Conservation (phyloP, 108 stramenopile species). For the Aurantiochytrium sp. region DNA sequence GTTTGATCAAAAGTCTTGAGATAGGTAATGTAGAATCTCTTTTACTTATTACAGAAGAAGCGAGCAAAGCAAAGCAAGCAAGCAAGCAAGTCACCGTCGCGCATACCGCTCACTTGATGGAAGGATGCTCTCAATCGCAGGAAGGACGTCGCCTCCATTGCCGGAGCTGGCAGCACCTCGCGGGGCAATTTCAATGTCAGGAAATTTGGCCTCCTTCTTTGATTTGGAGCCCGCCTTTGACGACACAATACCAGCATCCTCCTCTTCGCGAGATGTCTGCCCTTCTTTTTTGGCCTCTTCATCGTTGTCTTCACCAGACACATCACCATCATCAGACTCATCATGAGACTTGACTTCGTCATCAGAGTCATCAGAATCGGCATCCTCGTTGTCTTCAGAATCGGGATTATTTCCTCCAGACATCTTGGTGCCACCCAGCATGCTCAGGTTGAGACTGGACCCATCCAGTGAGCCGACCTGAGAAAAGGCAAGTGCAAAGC, state of each 20-base stretch:
- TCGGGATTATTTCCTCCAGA: too few species aligned
- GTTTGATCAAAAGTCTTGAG: too few species aligned
- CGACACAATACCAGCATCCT: too few species aligned
- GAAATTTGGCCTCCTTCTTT: neutral
- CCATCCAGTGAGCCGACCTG: neutral
- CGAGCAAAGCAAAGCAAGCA: too few species aligned
- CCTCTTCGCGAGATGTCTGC: neutral
- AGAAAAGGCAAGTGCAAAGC: neutral
- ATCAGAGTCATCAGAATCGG: neutral
- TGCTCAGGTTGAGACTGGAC: neutral
- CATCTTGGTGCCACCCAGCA: neutral
- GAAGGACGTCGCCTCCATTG: neutral
- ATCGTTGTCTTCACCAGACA: neutral
- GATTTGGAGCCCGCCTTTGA: too few species aligned
- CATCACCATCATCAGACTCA: neutral
- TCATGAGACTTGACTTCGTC: neutral
- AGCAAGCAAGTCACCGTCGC: neutral
- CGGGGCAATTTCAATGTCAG: neutral
- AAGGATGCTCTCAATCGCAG: neutral
- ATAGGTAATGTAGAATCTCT: too few species aligned
- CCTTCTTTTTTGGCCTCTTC: neutral
- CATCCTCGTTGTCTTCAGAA: neutral
- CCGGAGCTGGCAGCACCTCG: neutral
- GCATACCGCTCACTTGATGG: neutral
- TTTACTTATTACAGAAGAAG: too few species aligned